Evolutionary conservation across 371 early-diverging fungal genomes (phyloP).

Genomic region (Saksenaea vasiformis): DNA sequence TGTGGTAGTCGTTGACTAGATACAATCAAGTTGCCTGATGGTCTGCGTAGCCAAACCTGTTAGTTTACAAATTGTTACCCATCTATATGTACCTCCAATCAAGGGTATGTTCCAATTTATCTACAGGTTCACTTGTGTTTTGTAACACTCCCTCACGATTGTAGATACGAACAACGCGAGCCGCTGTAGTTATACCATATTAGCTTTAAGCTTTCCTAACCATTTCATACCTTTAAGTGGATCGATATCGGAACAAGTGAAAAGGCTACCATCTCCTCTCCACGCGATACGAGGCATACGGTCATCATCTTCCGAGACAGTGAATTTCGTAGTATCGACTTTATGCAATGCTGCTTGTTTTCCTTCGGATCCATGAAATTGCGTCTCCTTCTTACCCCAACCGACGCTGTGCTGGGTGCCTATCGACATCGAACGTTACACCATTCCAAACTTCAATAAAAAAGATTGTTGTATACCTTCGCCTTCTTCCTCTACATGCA

Average conservation of each 20-base stretch:
- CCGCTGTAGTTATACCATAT: constrained; percentile 24
- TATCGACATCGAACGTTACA: constrained; percentile 16
- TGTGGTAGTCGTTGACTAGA: constrained; percentile 81
- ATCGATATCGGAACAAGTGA: constrained; percentile 74
- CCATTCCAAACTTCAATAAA: not conserved
- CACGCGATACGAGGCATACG: constrained; percentile 76
- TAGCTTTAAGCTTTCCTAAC: no score
- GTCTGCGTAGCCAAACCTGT: constrained; percentile 42
- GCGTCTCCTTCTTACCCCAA: constrained; percentile 97
- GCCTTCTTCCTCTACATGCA: constrained; percentile 68
- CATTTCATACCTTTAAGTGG: constrained; percentile 41
- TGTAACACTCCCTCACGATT: constrained; percentile 85
- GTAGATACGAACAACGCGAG: constrained; percentile 79
- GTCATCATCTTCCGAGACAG: constrained; percentile 79
- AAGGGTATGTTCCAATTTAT: constrained; percentile 79
- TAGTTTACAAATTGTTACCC: not conserved
- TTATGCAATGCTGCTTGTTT: constrained; percentile 73
- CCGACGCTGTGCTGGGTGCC: constrained; percentile 84
- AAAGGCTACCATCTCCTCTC: constrained; percentile 90
- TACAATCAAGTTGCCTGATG: constrained; percentile 88
- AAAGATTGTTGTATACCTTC: constrained; percentile 49
- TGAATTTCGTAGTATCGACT: constrained; percentile 52
- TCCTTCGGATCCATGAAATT: constrained; percentile 94
- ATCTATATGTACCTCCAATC: constrained; percentile 65
- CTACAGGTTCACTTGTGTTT: constrained; percentile 80